Evolutionary conservation across 345 rosid species (phyloP), one percentile per base, ranked within the genome.

Genomic region (Turnera subulata): DNA sequence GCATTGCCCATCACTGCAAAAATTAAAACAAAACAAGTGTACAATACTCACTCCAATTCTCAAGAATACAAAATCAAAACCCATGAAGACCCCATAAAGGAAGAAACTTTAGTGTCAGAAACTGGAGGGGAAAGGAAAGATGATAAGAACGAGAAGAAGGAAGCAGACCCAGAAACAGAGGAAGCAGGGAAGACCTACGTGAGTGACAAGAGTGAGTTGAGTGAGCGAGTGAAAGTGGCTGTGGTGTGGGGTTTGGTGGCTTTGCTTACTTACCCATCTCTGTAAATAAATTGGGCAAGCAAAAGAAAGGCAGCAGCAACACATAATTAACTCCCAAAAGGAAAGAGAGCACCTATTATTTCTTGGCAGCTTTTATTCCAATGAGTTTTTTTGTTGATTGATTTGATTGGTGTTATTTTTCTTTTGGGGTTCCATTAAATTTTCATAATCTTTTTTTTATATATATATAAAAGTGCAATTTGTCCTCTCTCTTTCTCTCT

Each of bases 1-100:
- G 65, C 91, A 82, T 84, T 82, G 66, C 91, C 91, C 91, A 84
- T 82, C 62, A 71, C 83, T 70, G 47, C 49, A 22, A 15, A 62
- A 72, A 62, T 32, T 29, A 25, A 44, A 63, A 49, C 22, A 49
- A 49, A 44, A 24, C 46, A 58, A 67, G 17, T 25, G 45, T 59
- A 49, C 38, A 60, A 63, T 43, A 63, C 42, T 58, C 29, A 56
- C 52, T 11, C 42, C 5, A 18, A 55, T 18, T 42, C n/a, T 4
- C 12, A 1, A 4, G 1, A 42, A 16, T 6, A 42, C 12, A 74
- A 7, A n/a, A 42, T 37, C 5, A 46, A 44, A 59, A 40, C 7
- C 29, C 24, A n/a, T 2, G 7, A 50, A 52, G 43, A 18, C 13
- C 43, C 26, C 2, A 24, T 22, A 35, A 14, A 42, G 18, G 16